These are phyloP conservation scores for Stachybotrys elegans DNA, from an alignment of 2,329 filamentous ascomycete genomes.

Conservation along the genomic window DNA sequence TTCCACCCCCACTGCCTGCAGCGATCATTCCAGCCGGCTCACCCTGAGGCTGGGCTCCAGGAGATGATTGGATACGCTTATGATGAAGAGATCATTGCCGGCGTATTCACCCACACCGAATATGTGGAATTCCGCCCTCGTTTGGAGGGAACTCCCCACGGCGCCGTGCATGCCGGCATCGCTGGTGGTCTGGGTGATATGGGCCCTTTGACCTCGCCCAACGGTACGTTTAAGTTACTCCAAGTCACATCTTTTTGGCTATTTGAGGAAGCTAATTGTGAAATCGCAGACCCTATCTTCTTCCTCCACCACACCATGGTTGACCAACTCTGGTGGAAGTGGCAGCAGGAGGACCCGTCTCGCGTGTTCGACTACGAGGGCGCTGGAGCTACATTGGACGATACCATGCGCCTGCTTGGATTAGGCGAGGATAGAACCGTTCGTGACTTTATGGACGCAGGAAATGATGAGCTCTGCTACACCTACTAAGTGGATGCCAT, in stretches of 20 bases:
- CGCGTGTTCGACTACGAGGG: not conserved
- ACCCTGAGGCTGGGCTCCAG: not conserved
- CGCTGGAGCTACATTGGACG: not conserved
- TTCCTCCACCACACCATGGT: slow-evolving; percentile 7
- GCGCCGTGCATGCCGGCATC: not conserved
- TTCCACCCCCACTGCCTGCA: not conserved
- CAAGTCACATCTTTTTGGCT: not conserved
- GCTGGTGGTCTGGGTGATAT: not conserved
- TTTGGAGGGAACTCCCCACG: not conserved
- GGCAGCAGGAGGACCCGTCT: slow-evolving; percentile 6
- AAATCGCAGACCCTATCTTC: not conserved
- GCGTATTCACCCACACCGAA: not conserved
- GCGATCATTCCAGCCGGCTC: not conserved
- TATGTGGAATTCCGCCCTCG: not conserved
- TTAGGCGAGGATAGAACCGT: not conserved
- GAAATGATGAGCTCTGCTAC: slow-evolving; percentile 1
- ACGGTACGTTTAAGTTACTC: not conserved
- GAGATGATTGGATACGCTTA: slow-evolving; percentile 2
- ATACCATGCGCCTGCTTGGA: not conserved
- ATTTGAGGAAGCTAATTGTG: not conserved
- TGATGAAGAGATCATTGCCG: not conserved
- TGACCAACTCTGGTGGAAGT: slow-evolving; percentile 7
- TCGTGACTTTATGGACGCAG: not conserved
- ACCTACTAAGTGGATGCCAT: too few relatives aligned
- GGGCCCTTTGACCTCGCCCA: slow-evolving; percentile 1